Evolutionary conservation across 148 eudicot genomes (phyloP).

Genomic region (Camellia japonica): DNA sequence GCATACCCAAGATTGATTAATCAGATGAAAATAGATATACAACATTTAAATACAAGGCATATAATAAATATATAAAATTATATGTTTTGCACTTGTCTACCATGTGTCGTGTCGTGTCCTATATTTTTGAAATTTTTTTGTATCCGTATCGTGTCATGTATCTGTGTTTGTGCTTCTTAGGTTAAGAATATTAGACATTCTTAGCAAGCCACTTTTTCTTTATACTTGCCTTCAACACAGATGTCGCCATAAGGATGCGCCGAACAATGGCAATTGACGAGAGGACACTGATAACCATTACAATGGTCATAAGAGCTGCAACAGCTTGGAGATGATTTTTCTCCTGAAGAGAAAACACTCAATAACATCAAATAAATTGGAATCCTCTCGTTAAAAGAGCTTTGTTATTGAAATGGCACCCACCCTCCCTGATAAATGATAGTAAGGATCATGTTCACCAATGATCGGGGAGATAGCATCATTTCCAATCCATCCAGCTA

Average conservation of each 20-base stretch:
- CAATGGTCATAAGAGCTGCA: constrained; percentile 46
- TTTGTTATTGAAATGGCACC: constrained; percentile 11
- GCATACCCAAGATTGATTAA: too few relatives aligned
- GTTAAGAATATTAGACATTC: too few relatives aligned
- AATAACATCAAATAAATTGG: not conserved
- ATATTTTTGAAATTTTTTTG: too few relatives aligned
- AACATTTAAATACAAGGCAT: too few relatives aligned
- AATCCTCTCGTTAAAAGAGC: not conserved
- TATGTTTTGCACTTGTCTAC: too few relatives aligned
- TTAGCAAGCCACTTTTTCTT: not conserved
- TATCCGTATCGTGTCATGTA: too few relatives aligned
- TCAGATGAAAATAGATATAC: too few relatives aligned
- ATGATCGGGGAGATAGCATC: constrained; percentile 52
- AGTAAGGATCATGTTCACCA: constrained; percentile 50
- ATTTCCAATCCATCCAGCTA: constrained; percentile 67
- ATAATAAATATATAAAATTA: too few relatives aligned
- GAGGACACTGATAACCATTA: constrained; percentile 46
- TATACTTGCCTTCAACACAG: constrained; percentile 56
- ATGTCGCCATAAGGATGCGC: constrained; percentile 60
- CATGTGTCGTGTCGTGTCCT: too few relatives aligned
- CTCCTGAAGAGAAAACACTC: constrained; percentile 25
- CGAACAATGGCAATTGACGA: constrained; percentile 56
- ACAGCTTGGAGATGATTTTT: constrained; percentile 47
- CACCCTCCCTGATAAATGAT: constrained; percentile 57
- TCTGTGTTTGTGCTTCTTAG: too few relatives aligned